Conservation (phyloP, 164 flowering plant species). For the Kingdonia uniflora region DNA sequence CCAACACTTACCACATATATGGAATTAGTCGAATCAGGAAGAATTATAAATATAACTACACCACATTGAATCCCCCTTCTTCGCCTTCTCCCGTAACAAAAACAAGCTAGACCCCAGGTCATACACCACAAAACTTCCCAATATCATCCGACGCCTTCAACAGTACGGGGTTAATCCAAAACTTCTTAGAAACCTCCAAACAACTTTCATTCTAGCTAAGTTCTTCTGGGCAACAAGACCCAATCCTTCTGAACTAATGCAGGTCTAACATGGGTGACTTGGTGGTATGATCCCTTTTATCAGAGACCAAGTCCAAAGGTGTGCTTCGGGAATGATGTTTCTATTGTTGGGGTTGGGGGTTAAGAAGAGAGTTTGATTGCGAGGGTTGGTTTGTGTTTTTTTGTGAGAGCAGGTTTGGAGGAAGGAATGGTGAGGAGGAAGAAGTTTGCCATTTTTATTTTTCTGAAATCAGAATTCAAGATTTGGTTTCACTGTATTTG, state of each 20-base stretch:
- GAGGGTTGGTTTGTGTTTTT: slow-evolving; percentile 6
- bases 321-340: slow-evolving; percentile 20
- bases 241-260: slow-evolving; percentile 63
- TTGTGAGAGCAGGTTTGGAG: too few relatives aligned
- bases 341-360: slow-evolving; percentile 14
- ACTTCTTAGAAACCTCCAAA: slow-evolving; percentile 71
- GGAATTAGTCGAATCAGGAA: slow-evolving; percentile 61
- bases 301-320: slow-evolving; percentile 73
- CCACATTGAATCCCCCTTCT: slow-evolving; percentile 56
- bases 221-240: slow-evolving; percentile 68
- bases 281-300: slow-evolving; percentile 47
- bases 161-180: slow-evolving; percentile 80
- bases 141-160: slow-evolving; percentile 67
- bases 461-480: too few relatives aligned
- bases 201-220: slow-evolving; percentile 64
- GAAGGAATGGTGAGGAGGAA: too few relatives aligned
- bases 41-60: slow-evolving; percentile 50
- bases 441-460: too few relatives aligned
- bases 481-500: too few relatives aligned
- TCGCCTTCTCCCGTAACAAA: slow-evolving; percentile 58
- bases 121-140: slow-evolving; percentile 62
- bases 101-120: slow-evolving; percentile 94
- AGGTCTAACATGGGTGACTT: slow-evolving; percentile 44
- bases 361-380: not conserved
- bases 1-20: slow-evolving; percentile 70